These are phyloP conservation scores for Taxillus chinensis DNA, from an alignment of 164 flowering plant genomes.

Conservation along the genomic window DNA sequence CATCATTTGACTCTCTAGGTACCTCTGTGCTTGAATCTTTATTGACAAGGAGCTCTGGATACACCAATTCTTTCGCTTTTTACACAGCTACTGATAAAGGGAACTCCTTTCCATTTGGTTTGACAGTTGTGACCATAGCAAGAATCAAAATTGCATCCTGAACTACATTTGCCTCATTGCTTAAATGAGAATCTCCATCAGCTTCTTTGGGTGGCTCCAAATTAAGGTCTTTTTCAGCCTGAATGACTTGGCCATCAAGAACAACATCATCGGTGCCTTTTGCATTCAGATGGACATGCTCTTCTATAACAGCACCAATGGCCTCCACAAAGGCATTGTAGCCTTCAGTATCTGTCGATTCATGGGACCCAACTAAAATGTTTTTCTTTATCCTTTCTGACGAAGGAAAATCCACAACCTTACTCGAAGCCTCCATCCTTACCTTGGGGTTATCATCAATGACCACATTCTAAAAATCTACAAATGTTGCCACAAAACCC, in stretches of 20 bases:
- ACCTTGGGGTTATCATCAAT: conserved; percentile 15
- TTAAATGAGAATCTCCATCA: conserved; percentile 14
- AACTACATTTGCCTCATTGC: conserved; percentile 24
- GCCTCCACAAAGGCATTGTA: conserved; percentile 57
- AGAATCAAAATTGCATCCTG: conserved; percentile 36
- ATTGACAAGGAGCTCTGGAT: conserved; percentile 4
- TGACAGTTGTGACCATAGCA: conserved; percentile 5
- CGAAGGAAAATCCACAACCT: no score
- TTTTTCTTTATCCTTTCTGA: conserved; percentile 19
- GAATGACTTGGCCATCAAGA: conserved; percentile 11
- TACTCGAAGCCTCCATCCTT: conserved; percentile 17
- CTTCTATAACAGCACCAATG: no score
- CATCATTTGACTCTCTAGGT: conserved; percentile 7
- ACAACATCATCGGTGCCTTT: conserved; percentile 8
- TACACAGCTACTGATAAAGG: conserved; percentile 3
- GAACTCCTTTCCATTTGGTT: not conserved
- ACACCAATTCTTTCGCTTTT: conserved; percentile 8
- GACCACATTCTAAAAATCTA: conserved; percentile 13
- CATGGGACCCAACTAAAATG: conserved; percentile 17
- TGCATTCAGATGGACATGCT: no score
- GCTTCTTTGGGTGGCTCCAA: conserved; percentile 3
- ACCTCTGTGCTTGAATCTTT: not conserved
- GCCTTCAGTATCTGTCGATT: conserved; percentile 28
- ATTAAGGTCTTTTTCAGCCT: conserved; percentile 6
- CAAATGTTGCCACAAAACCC: conserved; percentile 18